A percentile compares a stretch with the other conserved stretches of the same genome.
Conservation (phyloP, 2,329 filamentous ascomycete species). For the Diaporthe australafricana region DNA sequence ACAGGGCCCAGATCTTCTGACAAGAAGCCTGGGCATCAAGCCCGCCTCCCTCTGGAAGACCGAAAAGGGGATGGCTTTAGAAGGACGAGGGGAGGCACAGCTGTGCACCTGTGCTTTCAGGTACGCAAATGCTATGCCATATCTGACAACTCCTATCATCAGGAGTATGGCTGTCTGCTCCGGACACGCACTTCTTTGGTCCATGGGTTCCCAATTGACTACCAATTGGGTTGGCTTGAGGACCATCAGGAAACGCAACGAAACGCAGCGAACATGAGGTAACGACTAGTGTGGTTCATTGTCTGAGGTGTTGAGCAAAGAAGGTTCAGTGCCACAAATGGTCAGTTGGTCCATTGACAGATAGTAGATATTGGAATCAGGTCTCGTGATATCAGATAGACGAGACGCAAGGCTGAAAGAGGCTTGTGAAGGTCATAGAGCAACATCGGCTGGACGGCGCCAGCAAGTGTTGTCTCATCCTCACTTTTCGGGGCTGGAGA, state of each 20-base stretch:
- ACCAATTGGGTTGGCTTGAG: background rate
- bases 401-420: background rate
- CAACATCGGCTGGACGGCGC: conserved; percentile 5
- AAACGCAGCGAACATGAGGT: background rate
- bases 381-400: background rate
- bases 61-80: background rate
- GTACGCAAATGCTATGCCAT: background rate
- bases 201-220: background rate
- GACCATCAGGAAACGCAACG: background rate
- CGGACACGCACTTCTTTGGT: background rate
- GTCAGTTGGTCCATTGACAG: background rate
- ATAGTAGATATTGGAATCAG: background rate
- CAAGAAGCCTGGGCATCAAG: background rate
- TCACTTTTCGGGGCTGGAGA: background rate
- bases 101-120: background rate
- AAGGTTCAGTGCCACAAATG: background rate
- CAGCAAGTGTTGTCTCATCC: background rate
- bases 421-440: background rate
- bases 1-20: background rate
- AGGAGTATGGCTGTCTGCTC: background rate
- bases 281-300: background rate
- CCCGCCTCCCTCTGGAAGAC: background rate
- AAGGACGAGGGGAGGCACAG: background rate
- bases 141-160: background rate
- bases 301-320: background rate